Evolutionary conservation across 192 early-diverging fungal genomes (phyloP), one percentile per base, ranked within the genome.

Genomic region (Coemansia sp.): DNA sequence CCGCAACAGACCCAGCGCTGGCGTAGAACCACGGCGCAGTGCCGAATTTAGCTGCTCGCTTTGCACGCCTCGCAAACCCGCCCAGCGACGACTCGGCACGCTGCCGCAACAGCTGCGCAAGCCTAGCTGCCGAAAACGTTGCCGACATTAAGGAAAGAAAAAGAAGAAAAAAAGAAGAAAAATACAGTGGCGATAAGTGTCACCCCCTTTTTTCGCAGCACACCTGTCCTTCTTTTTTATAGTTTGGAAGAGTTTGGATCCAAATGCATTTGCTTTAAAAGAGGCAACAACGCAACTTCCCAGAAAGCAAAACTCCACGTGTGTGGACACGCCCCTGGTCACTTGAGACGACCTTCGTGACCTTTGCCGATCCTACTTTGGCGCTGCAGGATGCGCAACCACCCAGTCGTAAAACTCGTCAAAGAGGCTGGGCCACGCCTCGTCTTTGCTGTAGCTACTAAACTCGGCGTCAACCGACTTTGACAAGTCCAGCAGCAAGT

Each of bases 391-490:
- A 15, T 56, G 39, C 21, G 35, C 29, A 12, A 39, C 34, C 9
- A 32, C 57, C 76, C 76, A 79, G 26, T 60, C 62, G 36, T 68
- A 70, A 68, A 79, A 72, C 27, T 66, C 67, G 60, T 79, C 76
- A 66, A 72, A 79, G 21, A 79, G 62, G 26, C 48, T 61, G 18
- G 76, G 76, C 76, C 76, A 79, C 17, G 76, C 69, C 40, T 71
- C 76, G 1, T 79, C 70, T n/a, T 68, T 64, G 50, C 60, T 71
- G 63, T 79, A 79, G 53, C 33, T 60, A 26, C 62, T 53, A 29
- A 79, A 48, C 21, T 58, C 50, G 8, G 32, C 18, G 14, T 52
- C 34, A 32, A 79, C 53, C 21, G 41, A 27, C 63, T 29, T 56
- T 24, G 70, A 65, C 21, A 79, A 60, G 44, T 68, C 70, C 56